These are phyloP conservation scores for Trichothecium sympodiale DNA, from an alignment of 2,329 filamentous ascomycete species.

Conservation along the genomic window DNA sequence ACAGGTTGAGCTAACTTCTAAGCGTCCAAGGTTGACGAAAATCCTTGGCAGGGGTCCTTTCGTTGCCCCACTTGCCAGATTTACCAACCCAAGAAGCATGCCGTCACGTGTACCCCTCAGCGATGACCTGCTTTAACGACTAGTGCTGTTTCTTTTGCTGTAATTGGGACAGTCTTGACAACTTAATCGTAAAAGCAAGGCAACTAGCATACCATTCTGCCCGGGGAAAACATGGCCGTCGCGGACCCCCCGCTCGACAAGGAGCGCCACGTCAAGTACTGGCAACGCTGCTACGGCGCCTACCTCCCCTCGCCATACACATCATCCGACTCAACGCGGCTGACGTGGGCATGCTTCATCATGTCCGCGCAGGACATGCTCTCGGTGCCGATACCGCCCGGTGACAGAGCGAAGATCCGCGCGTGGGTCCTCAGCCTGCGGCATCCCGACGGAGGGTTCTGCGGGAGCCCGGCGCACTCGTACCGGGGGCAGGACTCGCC, in stretches of 20 bases:
- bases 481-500: constrained; percentile 28
- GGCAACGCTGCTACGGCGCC: constrained; percentile 75
- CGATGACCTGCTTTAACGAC: too few species aligned
- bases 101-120: too few species aligned
- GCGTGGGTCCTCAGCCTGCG: constrained; percentile 82
- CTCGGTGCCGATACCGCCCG: constrained; percentile 41
- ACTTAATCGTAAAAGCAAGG: too few species aligned
- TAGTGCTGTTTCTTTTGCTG: too few species aligned
- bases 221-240: constrained; percentile 3
- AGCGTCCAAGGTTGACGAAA: too few species aligned
- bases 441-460: constrained; percentile 78
- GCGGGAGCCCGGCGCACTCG: constrained; percentile 64
- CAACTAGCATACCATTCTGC: too few species aligned
- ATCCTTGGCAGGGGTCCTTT: too few species aligned
- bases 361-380: constrained; percentile 78
- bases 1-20: too few species aligned
- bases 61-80: too few species aligned
- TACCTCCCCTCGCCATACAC: constrained; percentile 77
- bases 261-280: constrained; percentile 75
- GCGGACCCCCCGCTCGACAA: constrained; percentile 36
- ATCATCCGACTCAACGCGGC: constrained; percentile 78
- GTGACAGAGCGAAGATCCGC: constrained; percentile 35
- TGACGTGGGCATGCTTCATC: constrained; percentile 83
- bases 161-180: too few species aligned
- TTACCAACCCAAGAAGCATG: too few species aligned